phyloP scores from a whole-genome alignment of 2,329 filamentous ascomycete species.

The Fusarium sp. region DNA sequence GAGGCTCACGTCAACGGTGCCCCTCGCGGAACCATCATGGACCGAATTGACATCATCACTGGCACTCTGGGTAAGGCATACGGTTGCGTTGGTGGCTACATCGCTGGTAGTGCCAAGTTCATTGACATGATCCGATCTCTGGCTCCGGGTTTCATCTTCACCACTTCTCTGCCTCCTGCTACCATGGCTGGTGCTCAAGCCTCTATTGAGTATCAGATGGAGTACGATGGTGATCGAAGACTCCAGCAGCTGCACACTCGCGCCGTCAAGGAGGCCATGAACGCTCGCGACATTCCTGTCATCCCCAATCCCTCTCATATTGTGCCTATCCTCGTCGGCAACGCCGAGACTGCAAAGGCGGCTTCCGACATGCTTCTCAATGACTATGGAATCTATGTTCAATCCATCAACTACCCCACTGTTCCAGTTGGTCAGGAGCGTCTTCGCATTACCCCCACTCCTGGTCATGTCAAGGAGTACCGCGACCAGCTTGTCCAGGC shows the following conservation, averaged over 20 bases:
- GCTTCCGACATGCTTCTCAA: conserved; percentile 92
- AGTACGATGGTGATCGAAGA: conserved; percentile 84
- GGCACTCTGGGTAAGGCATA: conserved; percentile 98
- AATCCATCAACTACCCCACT: conserved; percentile 99
- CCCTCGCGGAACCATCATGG: conserved; percentile 87
- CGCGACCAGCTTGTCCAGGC: conserved; percentile 87
- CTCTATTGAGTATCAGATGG: conserved; percentile 94
- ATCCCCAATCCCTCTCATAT: conserved; percentile 99
- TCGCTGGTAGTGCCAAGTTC: conserved; percentile 86
- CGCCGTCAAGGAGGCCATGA: conserved; percentile 87
- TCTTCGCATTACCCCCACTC: conserved; percentile 94
- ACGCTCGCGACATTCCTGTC: conserved; percentile 86
- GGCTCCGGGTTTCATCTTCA: conserved; percentile 98
- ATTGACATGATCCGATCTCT: conserved; percentile 95
- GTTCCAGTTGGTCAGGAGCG: conserved; percentile 98
- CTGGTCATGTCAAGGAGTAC: conserved; percentile 86
- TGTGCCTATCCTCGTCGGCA: conserved; percentile 91
- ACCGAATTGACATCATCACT: conserved; percentile 97
- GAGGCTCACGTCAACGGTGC: conserved; percentile 82
- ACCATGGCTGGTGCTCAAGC: conserved; percentile 95
- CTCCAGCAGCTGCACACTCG: conserved; percentile 97
- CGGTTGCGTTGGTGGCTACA: conserved; percentile 97
- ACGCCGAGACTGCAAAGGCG: conserved; percentile 90
- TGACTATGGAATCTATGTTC: conserved; percentile 94
- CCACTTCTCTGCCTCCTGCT: conserved; percentile 92